Evolutionary conservation across 2,329 filamentous ascomycete genomes (phyloP), one percentile per base, ranked within the genome.

Genomic region (Alternaria postmessia): DNA sequence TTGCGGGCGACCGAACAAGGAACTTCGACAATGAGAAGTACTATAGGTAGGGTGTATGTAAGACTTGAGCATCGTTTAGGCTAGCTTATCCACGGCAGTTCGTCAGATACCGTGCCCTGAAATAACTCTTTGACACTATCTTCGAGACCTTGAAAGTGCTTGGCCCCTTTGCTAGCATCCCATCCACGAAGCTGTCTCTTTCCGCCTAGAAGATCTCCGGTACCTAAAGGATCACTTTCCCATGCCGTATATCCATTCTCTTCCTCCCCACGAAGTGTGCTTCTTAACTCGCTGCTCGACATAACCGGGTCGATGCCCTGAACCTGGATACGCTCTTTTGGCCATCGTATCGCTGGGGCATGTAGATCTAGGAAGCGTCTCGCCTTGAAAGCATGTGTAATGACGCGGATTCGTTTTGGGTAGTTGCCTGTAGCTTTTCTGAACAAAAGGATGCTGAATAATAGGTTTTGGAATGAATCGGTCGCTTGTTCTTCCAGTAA

Each of bases 391-490:
- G 80, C 80, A 67, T 84, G 81, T 3, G 81, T 83, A 30, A 84
- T 74, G 32, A 84, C 67, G 1, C 79, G 80, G 22, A 84, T 70
- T 1, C 74, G 71, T 20, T 71, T 65, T 1, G 82, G 82, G 61
- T 81, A 83, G 1, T 47, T 52, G 4, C 80, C 80, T 2, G 73
- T 76, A 3, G 71, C 71, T 28, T 75, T 72, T 5, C 75, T 71
- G 60, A 85, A 87, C 3, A 83, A 81, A 64, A 90, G 82, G 70
- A 96, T 81, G 12, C 90, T 90, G 75, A 94, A 93, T 16, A 96
- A 79, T 5, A 97, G 80, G 74, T 97, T 97, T 74, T 93, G 89
- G 72, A 92, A 94, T 2, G 91, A 94, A 77, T 97, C 94, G 1
- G 94, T 88, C 0, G 94, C 92, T 55, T 86, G 84, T 8, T 89